Percentiles rank a stretch among this genome's conserved stretches.
Conservation (phyloP, 805 yeast species). For the Zygosaccharomyces pseudorouxii region DNA sequence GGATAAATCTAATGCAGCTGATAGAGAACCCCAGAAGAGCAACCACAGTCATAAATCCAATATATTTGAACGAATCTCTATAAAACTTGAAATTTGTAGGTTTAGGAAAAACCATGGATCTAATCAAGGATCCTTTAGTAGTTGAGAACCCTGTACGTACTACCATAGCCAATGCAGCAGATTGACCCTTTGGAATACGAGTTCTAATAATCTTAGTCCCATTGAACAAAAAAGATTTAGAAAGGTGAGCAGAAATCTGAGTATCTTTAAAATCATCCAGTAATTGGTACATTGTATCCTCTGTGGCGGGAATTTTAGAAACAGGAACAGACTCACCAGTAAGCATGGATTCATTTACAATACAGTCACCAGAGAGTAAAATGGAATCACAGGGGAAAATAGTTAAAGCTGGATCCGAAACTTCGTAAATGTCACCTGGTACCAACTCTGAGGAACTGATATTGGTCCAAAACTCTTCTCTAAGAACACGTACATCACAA, state of each 20-base stretch:
- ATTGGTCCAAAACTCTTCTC: constrained; percentile 91
- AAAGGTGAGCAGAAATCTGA: constrained; percentile 57
- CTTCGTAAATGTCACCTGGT: constrained; percentile 94
- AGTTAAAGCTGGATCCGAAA: constrained; percentile 74
- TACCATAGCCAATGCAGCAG: constrained; percentile 75
- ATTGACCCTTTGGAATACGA: constrained; percentile 51
- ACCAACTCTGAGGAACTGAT: constrained; percentile 72
- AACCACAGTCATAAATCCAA: constrained; percentile 86
- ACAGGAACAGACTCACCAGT: constrained; percentile 99
- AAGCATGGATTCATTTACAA: constrained; percentile 95
- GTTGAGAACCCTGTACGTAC: constrained; percentile 91
- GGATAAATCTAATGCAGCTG: constrained; percentile 77
- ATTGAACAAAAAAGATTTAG: constrained; percentile 72
- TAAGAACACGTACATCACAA: constrained; percentile 83
- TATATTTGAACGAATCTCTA: constrained; percentile 89
- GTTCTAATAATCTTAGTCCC: constrained; percentile 89
- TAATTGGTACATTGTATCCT: constrained; percentile 54
- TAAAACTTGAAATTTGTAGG: constrained; percentile 92
- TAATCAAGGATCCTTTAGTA: constrained; percentile 86
- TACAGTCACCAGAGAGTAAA: constrained; percentile 85
- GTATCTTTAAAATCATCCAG: constrained; percentile 52
- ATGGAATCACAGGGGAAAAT: constrained; percentile 86
- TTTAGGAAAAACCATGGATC: constrained; percentile 96
- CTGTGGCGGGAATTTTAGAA: constrained; percentile 64
- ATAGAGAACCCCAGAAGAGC: constrained; percentile 81